Base-by-base conservation (phyloP, 2,329 filamentous ascomycete species). In the Curvularia verruculosa region DNA sequence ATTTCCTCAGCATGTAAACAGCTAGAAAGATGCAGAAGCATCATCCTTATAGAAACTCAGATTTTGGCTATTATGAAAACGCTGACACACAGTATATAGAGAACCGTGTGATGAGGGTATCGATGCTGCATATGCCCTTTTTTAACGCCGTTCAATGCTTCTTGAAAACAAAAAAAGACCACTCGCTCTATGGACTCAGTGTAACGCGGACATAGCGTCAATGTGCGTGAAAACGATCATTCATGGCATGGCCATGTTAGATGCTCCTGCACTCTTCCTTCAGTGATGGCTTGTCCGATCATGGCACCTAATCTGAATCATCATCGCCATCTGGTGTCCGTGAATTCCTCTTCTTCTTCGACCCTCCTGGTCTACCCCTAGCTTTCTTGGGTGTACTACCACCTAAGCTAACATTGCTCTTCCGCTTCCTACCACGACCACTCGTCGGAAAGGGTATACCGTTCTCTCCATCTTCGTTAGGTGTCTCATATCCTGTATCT, bases 381-480 rank as follows among this genome's bases (percentile, higher is more conserved):
- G 63, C 12, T 59, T 75, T 77, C 62, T 77, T 77, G 7, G 75
- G 75, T 18, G 75, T 77, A 40, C 68, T 72, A 7, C 59, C 55
- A 7, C 59, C 55, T 23, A 67, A 24, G 36, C 45, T 60, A 1
- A 65, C 65, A 28, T 65, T 71, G 13, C 70, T 71, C 69, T 81
- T 82, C 62, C 80, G 76, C 74, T 82, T 82, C 58, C 73, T 77
- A 18, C 78, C 76, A 44, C 73, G 69, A 12, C 75, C 75, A 31
- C 72, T 77, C 1, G 67, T 74, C 31, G 75, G 74, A 3, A 71
- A 63, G 2, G 67, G 63, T 6, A 57, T 58, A 13, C 63, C 68
- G 2, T 66, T 53, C 1, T 59, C 70, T n/a, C 59, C 63, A 37
- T 75, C 67, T 28, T 76, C 75, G 29, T 71, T 71, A 2, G 78